Conservation (phyloP, 1,284 basidiomycete genomes). For the Pseudozyma sp. region DNA sequence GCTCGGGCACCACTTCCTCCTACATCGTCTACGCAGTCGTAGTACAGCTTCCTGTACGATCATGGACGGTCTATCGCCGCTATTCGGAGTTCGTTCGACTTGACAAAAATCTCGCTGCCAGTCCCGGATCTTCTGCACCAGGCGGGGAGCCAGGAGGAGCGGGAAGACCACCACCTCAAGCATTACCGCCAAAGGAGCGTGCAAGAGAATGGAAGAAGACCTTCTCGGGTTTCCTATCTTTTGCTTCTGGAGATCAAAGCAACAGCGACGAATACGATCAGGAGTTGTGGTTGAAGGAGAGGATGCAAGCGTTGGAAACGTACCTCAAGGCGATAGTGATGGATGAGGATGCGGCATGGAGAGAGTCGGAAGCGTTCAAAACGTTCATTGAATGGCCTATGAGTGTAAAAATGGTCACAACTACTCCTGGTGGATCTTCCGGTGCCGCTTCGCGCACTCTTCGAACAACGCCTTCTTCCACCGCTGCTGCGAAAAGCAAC, state of each 20-base stretch:
- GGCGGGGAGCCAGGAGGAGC: conserved; percentile 38
- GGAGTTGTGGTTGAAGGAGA: conserved; percentile 76
- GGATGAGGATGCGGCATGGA: conserved; percentile 83
- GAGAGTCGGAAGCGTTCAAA: conserved; percentile 81
- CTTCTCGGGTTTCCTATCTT: conserved; percentile 54
- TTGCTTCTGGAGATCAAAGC: conserved; percentile 26
- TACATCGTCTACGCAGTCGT: conserved; percentile 84
- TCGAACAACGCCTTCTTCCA: not conserved
- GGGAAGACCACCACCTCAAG: conserved; percentile 75
- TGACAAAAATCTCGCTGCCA: conserved; percentile 81
- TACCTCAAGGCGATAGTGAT: conserved; percentile 87
- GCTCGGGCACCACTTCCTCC: conserved; percentile 68
- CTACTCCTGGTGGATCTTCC: not conserved
- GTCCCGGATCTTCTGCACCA: conserved; percentile 70
- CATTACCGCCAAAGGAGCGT: conserved; percentile 84
- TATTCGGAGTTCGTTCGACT: conserved; percentile 94
- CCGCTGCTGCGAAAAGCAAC: not conserved
- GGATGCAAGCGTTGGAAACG: conserved; percentile 80
- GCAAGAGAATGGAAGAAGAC: conserved; percentile 69
- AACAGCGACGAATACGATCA: conserved; percentile 20
- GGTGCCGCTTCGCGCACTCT: conserved; percentile 5
- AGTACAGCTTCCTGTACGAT: conserved; percentile 78
- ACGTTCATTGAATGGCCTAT: conserved; percentile 85
- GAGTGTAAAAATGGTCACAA: conserved; percentile 45
- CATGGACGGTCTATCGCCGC: conserved; percentile 91